Base-by-base conservation (phyloP, 345 rosid species). In the Mallotus nudiflorus region DNA sequence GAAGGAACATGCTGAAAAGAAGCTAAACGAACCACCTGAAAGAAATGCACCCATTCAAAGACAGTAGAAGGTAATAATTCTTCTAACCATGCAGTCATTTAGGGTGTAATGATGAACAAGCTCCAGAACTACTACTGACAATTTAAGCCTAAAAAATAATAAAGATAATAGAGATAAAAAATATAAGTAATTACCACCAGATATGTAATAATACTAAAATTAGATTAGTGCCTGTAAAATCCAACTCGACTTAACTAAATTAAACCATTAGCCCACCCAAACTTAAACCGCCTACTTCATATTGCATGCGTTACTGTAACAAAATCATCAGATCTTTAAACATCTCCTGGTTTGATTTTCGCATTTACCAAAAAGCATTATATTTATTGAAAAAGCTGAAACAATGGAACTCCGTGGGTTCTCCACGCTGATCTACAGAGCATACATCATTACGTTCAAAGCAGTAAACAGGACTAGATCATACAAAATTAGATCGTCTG, bases 1-100 rank as follows among this genome's bases (percentile, higher is more conserved):
- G 97, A 90, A 74, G 97, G 92, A 78, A 96, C 86, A 71, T 90
- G 93, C 87, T 90, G 99, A 78, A 90, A 94, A 71, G 99, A 94
- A 80, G 99, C 99, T 82, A 94, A 81, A 29, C 97, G 93, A 66
- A 94, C 99, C 75, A 90, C 97, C 99, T 94, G 84, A 50, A 80
- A 44, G 59, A 80, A 51, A 64, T 31, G 70, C 45, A n/a, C n/a
- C n/a, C n/a, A 68, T 45, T 28, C 31, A 68, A 9, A 57, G 4
- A 51, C 28, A 25, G 20, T 52, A 54, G 27, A 54, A 58, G 53
- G 33, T 10, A 15, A 40, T 57, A 48, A 76, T 31, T 51, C 24
- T 35, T 48, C 35, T 62, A 61, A 57, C 67, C 66, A 62, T 42
- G 35, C 31, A 28, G 40, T 49, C 46, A 5, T 42, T 63, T 25